Percentiles rank a stretch among this genome's conserved stretches.
These are phyloP conservation scores for Botrytis pseudocinerea DNA, from an alignment of 2,329 filamentous ascomycete species.

Conservation along the genomic window DNA sequence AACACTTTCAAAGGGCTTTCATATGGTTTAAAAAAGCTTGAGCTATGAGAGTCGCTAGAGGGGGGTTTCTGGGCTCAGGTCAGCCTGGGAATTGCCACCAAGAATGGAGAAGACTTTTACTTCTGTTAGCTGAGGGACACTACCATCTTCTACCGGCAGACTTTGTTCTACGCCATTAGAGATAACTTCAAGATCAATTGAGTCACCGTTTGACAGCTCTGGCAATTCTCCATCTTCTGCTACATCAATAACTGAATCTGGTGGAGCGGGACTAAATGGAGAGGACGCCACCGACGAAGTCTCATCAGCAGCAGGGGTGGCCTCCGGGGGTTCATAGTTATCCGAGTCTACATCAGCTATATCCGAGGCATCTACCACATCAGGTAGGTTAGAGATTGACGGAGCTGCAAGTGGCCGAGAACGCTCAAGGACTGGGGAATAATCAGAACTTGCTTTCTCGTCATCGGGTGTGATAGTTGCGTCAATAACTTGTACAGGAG, in stretches of 20 bases:
- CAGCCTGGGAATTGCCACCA: constrained; percentile 30
- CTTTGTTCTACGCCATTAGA: constrained; percentile 29
- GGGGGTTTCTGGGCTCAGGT: constrained; percentile 30
- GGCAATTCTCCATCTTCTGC: constrained; percentile 20
- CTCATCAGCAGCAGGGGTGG: constrained; percentile 34
- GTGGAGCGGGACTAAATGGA: constrained; percentile 47
- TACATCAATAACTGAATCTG: constrained; percentile 37
- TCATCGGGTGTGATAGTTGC: constrained; percentile 25
- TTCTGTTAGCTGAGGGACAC: constrained; percentile 30
- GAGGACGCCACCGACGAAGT: constrained; percentile 40
- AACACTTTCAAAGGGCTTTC: constrained; percentile 81
- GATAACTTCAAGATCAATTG: constrained; percentile 17
- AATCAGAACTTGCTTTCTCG: constrained; percentile 30
- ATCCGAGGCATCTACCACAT: constrained; percentile 14
- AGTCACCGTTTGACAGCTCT: constrained; percentile 26
- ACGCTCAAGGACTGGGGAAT: constrained; percentile 34
- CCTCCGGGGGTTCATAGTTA: constrained; percentile 57
- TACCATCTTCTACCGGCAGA: constrained; percentile 27
- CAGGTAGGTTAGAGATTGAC: neutral
- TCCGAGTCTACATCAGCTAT: constrained; percentile 46
- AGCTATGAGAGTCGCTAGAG: constrained; percentile 22
- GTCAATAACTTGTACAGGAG: constrained; percentile 27
- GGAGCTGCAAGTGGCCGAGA: constrained; percentile 11
- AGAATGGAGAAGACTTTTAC: constrained; percentile 32
- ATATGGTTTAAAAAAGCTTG: constrained; percentile 59